phyloP scores from a whole-genome alignment of 305 asterid genomes.

The Fraxinus sp. region DNA sequence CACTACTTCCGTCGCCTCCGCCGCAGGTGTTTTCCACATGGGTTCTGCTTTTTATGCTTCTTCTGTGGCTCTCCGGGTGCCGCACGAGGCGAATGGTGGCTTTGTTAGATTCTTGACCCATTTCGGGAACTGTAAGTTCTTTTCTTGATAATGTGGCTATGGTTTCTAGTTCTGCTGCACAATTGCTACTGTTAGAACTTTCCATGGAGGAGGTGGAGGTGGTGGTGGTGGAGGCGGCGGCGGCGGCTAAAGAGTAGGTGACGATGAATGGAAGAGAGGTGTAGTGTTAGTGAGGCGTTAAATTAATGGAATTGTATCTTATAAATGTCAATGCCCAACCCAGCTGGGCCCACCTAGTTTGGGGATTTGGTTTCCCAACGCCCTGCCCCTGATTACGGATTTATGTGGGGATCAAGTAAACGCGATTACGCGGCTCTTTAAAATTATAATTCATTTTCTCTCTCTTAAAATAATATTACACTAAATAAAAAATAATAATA shows the following conservation, averaged over 20 bases:
- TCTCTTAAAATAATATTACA: no score
- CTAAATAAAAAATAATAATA: no score
- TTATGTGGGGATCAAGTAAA: constrained; percentile 6
- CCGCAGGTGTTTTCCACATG: constrained; percentile 1
- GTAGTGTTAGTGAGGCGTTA: constrained; percentile 28
- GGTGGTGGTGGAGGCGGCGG: not conserved
- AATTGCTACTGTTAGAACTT: not conserved
- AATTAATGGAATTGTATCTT: constrained; percentile 33
- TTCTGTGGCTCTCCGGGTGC: constrained; percentile 28
- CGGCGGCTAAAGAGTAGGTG: not conserved
- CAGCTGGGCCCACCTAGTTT: constrained; percentile 45
- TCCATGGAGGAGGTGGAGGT: constrained; percentile 31
- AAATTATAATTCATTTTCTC: no score
- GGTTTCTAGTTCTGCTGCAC: constrained; percentile 11
- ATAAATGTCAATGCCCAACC: constrained; percentile 56
- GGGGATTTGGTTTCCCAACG: constrained; percentile 32
- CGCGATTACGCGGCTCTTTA: constrained; percentile 12
- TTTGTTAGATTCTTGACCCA: constrained; percentile 17
- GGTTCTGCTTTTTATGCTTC: constrained; percentile 26
- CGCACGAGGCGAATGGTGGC: constrained; percentile 18
- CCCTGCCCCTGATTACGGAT: constrained; percentile 39
- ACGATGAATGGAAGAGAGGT: not conserved
- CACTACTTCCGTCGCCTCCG: not conserved
- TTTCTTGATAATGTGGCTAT: constrained; percentile 31
- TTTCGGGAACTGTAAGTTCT: constrained; percentile 19